Evolutionary conservation across 768 basidiomycete species (phyloP).

Genomic region (Cyclocybe aegerita): DNA sequence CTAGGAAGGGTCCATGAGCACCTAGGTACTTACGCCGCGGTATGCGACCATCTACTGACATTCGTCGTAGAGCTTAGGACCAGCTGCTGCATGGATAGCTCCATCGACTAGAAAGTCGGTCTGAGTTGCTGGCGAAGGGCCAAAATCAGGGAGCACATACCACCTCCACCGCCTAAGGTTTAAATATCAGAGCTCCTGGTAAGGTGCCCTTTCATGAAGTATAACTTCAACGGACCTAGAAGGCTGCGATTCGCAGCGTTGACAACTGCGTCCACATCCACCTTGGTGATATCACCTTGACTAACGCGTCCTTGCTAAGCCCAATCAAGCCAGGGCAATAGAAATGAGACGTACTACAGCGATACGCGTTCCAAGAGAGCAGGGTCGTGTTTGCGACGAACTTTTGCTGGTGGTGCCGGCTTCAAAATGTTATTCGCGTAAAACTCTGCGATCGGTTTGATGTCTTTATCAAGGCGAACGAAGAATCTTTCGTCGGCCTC

Average conservation of each 20-base stretch:
- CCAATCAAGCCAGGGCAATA: not conserved
- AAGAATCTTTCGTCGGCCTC: conserved; percentile 10
- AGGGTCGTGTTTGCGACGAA: conserved; percentile 34
- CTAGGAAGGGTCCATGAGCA: conserved; percentile 30
- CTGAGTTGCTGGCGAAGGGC: not conserved
- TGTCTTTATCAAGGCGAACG: conserved; percentile 34
- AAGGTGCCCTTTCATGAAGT: not conserved
- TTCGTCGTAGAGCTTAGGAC: conserved; percentile 62
- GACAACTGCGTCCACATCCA: conserved; percentile 73
- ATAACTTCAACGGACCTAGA: conserved; percentile 47
- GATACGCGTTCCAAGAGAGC: conserved; percentile 57
- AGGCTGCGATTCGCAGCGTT: conserved; percentile 80
- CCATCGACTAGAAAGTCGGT: conserved; percentile 60
- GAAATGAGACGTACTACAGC: conserved; percentile 53
- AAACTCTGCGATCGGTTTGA: conserved; percentile 56
- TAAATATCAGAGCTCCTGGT: not conserved
- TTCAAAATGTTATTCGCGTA: conserved; percentile 44
- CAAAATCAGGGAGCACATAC: conserved; percentile 33
- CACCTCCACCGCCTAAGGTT: conserved; percentile 70
- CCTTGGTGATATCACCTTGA: conserved; percentile 75
- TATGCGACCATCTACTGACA: conserved; percentile 39
- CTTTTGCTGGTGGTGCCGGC: conserved; percentile 27
- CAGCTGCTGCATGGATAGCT: conserved; percentile 78
- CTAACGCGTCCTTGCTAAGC: conserved; percentile 33
- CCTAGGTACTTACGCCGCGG: not conserved